Evolutionary conservation across 2,329 filamentous ascomycete genomes (phyloP).

Genomic region (Penicillium sp.): DNA sequence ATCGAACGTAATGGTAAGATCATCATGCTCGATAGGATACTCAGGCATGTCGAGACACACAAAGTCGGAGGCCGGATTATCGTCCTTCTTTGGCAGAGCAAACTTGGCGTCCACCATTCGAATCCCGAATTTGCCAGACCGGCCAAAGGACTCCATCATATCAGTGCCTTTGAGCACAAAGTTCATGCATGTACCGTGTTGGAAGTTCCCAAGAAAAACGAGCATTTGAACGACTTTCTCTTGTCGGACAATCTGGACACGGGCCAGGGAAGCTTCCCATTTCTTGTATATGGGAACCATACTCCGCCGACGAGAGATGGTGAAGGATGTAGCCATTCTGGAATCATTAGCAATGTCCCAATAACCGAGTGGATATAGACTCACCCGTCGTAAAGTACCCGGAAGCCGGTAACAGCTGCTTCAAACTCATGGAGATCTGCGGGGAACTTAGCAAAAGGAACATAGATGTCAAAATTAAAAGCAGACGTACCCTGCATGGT

Average conservation of each 20-base stretch:
- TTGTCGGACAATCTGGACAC: slow-evolving; percentile 74
- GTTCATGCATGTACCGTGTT: slow-evolving; percentile 82
- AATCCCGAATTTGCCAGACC: slow-evolving; percentile 65
- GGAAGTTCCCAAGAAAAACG: slow-evolving; percentile 84
- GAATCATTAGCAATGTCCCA: neutral
- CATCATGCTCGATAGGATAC: slow-evolving; percentile 87
- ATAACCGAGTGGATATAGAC: slow-evolving; percentile 11
- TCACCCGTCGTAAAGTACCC: slow-evolving; percentile 66
- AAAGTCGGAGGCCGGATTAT: slow-evolving; percentile 61
- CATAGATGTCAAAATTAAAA: neutral
- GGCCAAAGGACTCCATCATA: slow-evolving; percentile 66
- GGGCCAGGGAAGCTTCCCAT: slow-evolving; percentile 77
- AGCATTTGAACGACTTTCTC: slow-evolving; percentile 73
- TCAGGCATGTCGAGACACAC: slow-evolving; percentile 83
- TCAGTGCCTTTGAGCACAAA: slow-evolving; percentile 83
- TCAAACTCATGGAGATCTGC: slow-evolving; percentile 74
- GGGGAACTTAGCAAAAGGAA: slow-evolving; percentile 14
- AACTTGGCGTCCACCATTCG: slow-evolving; percentile 90
- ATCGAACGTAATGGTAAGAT: slow-evolving; percentile 82
- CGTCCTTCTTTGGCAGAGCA: slow-evolving; percentile 62
- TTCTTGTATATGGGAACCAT: slow-evolving; percentile 93
- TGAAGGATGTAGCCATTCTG: slow-evolving; percentile 66
- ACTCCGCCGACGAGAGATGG: slow-evolving; percentile 79
- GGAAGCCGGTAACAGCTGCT: slow-evolving; percentile 72
- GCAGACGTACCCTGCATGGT: slow-evolving; percentile 44